phyloP scores from a whole-genome alignment of 2,329 filamentous ascomycete genomes.

The Trichoderma cornu-damae region DNA sequence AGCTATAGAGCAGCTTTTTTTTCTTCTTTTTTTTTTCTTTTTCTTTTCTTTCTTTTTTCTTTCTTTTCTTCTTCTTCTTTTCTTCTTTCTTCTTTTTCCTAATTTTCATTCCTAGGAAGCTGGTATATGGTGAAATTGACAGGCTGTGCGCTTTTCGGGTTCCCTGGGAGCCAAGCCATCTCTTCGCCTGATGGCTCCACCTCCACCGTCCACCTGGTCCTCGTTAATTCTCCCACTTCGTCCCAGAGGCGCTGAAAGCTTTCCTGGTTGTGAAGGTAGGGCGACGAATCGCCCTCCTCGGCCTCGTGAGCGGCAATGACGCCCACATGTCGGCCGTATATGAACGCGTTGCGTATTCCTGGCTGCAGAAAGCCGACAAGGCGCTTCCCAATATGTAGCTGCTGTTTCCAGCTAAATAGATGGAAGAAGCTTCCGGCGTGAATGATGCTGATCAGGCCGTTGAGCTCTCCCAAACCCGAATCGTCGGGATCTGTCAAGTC shows the following conservation, averaged over 20 bases:
- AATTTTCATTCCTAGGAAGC: conserved; percentile 27
- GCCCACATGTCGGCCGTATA: conserved; percentile 50
- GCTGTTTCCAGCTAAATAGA: conserved; percentile 44
- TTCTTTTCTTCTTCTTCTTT: too few relatives aligned
- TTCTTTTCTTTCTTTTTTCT: too few relatives aligned
- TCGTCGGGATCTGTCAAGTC: conserved; percentile 44
- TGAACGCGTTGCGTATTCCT: conserved; percentile 40
- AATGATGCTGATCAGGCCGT: conserved; percentile 43
- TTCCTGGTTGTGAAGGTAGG: conserved; percentile 44
- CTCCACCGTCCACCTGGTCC: conserved; percentile 46
- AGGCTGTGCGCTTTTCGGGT: conserved; percentile 27
- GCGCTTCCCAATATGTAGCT: conserved; percentile 41
- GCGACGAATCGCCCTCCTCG: conserved; percentile 24
- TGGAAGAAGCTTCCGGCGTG: conserved; percentile 48
- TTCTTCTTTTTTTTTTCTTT: too few relatives aligned
- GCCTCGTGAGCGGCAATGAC: conserved; percentile 27
- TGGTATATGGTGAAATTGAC: conserved; percentile 36
- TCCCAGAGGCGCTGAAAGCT: conserved; percentile 52
- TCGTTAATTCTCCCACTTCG: conserved; percentile 45
- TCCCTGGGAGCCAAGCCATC: conserved; percentile 24
- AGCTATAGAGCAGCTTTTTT: too few relatives aligned
- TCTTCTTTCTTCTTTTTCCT: too few relatives aligned
- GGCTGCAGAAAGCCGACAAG: conserved; percentile 43
- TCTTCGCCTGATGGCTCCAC: conserved; percentile 32
- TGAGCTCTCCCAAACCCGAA: conserved; percentile 31